Evolutionary conservation across 1,139 yeast genomes (phyloP), one percentile per base, ranked within the genome.

Genomic region (Blastobotrys capitulatus): DNA sequence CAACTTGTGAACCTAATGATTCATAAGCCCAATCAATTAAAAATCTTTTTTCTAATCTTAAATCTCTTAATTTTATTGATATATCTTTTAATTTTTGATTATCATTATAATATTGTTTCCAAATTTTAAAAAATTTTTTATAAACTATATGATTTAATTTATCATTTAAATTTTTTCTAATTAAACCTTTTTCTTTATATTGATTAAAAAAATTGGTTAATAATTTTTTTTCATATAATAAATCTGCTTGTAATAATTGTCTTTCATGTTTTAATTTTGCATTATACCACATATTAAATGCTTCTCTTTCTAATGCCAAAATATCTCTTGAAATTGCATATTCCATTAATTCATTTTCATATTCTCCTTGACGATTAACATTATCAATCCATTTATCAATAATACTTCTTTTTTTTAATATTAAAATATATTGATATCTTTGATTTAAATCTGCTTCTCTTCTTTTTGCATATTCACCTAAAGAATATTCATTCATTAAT

Each of bases 401-500:
- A 8, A 15, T 12, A 7, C 32, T 25, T 22, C 32, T 19, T 27
- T 37, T 47, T 13, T 16, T 26, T 9, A 42, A 35, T 6, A 41
- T 10, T 6, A 29, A 22, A 35, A 42, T 42, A 44, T 44, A 44
- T 6, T 32, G 10, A 7, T 20, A 25, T 16, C 48, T 29, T 16
- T 44, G 48, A 35, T 31, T 38, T 19, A 49, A 32, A 7, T 37
- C 38, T 13, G 36, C 41, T 15, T 41, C 46, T 16, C 45, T 42
- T 32, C 36, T 39, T 41, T 42, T 25, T 15, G 48, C 44, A 16
- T 40, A 40, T 32, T 50, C 57, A 19, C 40, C 47, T 10, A 46
- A 44, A 12, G 60, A 51, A 40, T 54, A 48, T 34, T 58, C 61
- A 16, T 38, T 38, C 15, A 58, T 32, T 36, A 53, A 51, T 19